phyloP scores from a whole-genome alignment of 176 grass and related monocot genomes.

The Aechmea fasciata region DNA sequence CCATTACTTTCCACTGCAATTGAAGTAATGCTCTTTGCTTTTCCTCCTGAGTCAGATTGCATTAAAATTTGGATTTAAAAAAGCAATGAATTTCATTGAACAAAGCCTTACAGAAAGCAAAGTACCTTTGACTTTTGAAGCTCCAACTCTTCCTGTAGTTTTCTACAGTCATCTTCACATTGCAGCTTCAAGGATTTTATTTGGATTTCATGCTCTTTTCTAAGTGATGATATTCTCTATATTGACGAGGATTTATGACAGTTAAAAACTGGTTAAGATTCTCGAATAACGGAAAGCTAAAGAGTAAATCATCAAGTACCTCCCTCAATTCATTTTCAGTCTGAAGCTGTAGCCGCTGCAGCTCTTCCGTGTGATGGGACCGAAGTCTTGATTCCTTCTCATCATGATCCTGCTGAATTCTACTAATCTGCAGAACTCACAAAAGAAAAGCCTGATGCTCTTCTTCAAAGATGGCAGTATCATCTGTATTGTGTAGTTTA shows the following conservation, averaged over 20 bases:
- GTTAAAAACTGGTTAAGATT: not conserved
- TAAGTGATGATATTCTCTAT: constrained; percentile 55
- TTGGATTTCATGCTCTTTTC: constrained; percentile 82
- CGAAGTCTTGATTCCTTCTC: constrained; percentile 62
- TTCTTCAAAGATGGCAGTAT: not conserved
- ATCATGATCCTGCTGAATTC: constrained; percentile 62
- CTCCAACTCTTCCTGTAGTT: constrained; percentile 79
- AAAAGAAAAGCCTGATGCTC: constrained; percentile 7
- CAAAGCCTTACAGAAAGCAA: not conserved
- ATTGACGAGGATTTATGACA: constrained; percentile 12
- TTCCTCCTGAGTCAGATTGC: constrained; percentile 65
- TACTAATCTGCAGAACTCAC: constrained; percentile 54
- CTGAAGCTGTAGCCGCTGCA: constrained; percentile 57
- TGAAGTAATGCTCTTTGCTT: constrained; percentile 87
- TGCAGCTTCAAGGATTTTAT: constrained; percentile 58
- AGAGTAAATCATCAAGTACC: constrained; percentile 25
- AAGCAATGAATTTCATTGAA: constrained; percentile 1
- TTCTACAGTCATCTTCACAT: constrained; percentile 70
- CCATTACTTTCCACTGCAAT: constrained; percentile 98
- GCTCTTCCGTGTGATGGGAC: constrained; percentile 72
- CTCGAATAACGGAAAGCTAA: constrained; percentile 5
- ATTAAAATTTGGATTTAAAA: constrained; percentile 19
- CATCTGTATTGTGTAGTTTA: no score
- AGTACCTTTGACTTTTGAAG: constrained; percentile 93
- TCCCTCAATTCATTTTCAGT: constrained; percentile 89